Base-by-base conservation (phyloP, 2,329 filamentous ascomycete species). In the Lachnellula willkommii region DNA sequence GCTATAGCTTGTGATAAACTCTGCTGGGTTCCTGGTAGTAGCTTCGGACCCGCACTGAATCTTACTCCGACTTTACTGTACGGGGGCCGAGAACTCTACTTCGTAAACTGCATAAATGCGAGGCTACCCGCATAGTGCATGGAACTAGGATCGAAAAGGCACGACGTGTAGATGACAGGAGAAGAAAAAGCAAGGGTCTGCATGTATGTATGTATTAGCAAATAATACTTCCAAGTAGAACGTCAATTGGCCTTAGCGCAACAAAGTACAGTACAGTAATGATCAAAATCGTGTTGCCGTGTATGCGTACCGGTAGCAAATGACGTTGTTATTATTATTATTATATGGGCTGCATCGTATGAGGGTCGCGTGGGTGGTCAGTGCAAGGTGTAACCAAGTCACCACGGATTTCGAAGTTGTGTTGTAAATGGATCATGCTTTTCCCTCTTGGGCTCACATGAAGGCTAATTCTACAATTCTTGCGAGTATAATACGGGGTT, bases 31-130 rank as follows among this genome's bases (percentile, higher is more conserved):
- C 28, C 28, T 32, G 7, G 26, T 26, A 12, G 3, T 32, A 32
- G 53, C 49, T 52, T 55, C 56, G 56, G 56, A 32, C 55, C 36
- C 52, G 52, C 56, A 55, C 20, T 54, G 22, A 50, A 48, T 51
- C 47, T 57, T 52, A 56, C 51, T 46, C 54, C 55, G 55, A 55
- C 53, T 24, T 12, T 53, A 55, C 53, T 35, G 8, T 53, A 58
- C 52, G 53, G 52, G 28, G 56, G 45, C 52, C 55, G 48, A 32
- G 8, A 50, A 40, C 9, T 20, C 35, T 17, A 20, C 4, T 2
- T 6, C n/a, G 28, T 45, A 45, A 45, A 45, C 1, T 40, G 4
- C 48, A 32, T 32, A 12, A 32, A 11, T 32, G 3, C 12, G 3
- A 9, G 28, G 11, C 9, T 32, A 12, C 9, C 28, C 9, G 28